Conservation (phyloP, 2,329 filamentous ascomycete genomes). For the Tolypocladium paradoxum region DNA sequence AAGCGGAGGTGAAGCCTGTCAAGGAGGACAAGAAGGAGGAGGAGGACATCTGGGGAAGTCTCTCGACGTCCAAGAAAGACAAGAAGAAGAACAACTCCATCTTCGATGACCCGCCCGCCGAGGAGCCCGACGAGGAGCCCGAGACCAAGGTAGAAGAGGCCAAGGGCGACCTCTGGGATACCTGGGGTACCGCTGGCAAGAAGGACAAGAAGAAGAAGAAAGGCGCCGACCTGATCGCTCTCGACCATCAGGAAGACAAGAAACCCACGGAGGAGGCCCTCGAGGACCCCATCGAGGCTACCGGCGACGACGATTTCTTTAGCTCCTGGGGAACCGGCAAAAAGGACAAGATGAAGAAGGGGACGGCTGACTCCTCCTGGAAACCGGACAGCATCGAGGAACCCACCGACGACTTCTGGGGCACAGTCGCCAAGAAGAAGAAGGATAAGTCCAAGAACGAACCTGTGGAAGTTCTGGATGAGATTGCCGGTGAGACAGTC, state of each 20-base stretch:
- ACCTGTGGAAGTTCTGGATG: conserved; percentile 34
- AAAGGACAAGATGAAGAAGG: conserved; percentile 32
- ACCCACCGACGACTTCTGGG: conserved; percentile 30
- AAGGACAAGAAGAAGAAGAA: conserved; percentile 34
- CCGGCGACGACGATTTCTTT: conserved; percentile 41
- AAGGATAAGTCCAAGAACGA: conserved; percentile 41
- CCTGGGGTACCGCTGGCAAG: conserved; percentile 14
- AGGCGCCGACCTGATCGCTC: conserved; percentile 24
- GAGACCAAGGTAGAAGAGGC: conserved; percentile 6
- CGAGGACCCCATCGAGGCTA: conserved; percentile 18
- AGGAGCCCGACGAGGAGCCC: conserved; percentile 11
- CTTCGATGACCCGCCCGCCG: conserved; percentile 7
- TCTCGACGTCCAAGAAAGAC: conserved; percentile 3
- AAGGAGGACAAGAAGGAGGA: conserved; percentile 1
- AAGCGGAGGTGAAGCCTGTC: not conserved
- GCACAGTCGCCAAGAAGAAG: conserved; percentile 31
- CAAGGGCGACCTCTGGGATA: conserved; percentile 14
- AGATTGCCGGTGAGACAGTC: conserved; percentile 33
- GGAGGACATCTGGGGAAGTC: not conserved
- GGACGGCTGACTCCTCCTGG: conserved; percentile 16
- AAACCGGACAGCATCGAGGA: conserved; percentile 33
- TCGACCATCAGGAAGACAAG: conserved; percentile 18
- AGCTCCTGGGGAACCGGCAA: conserved; percentile 45
- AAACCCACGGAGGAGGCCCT: conserved; percentile 14
- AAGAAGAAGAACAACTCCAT: conserved; percentile 12